phyloP scores from a whole-genome alignment of 148 eudicot genomes.

The Tetragonia tetragonoides region DNA sequence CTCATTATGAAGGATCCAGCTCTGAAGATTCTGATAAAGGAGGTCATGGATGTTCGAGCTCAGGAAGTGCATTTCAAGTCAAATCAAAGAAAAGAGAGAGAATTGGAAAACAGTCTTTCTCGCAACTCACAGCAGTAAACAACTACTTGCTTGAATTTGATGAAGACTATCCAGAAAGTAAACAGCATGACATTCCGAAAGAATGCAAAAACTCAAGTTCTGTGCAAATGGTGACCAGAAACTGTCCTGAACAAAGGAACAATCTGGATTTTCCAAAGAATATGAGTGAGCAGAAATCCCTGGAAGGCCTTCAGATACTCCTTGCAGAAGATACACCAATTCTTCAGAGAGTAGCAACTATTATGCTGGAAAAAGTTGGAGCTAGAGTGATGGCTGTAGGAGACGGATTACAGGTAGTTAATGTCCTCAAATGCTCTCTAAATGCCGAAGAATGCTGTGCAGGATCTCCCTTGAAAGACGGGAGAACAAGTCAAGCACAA shows the following conservation, averaged over 20 bases:
- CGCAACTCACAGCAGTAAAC: constrained; percentile 35
- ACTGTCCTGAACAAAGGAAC: constrained; percentile 22
- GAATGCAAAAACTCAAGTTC: constrained; percentile 14
- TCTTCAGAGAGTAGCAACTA: constrained; percentile 89
- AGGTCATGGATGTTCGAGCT: constrained; percentile 27
- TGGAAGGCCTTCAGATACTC: constrained; percentile 65
- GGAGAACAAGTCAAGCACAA: constrained; percentile 16
- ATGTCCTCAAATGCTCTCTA: constrained; percentile 45
- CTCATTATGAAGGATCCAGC: constrained; percentile 48
- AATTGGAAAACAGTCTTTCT: constrained; percentile 21
- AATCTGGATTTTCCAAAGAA: constrained; percentile 28
- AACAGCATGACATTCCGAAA: constrained; percentile 22
- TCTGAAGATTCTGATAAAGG: constrained; percentile 67
- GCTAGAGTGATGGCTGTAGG: constrained; percentile 76
- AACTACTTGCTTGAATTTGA: constrained; percentile 42
- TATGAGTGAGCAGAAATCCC: constrained; percentile 39
- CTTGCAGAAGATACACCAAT: constrained; percentile 94
- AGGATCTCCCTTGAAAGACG: constrained; percentile 32
- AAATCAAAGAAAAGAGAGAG: constrained; percentile 30
- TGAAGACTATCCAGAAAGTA: constrained; percentile 35
- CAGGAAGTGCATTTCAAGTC: constrained; percentile 15
- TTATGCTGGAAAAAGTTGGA: constrained; percentile 91
- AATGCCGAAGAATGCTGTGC: constrained; percentile 25
- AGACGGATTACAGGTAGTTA: constrained; percentile 86
- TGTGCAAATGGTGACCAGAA: constrained; percentile 23